Evolutionary conservation across 1,139 yeast genomes (phyloP), one percentile per base, ranked within the genome.

Genomic region (Saccharomyces hybrid): DNA sequence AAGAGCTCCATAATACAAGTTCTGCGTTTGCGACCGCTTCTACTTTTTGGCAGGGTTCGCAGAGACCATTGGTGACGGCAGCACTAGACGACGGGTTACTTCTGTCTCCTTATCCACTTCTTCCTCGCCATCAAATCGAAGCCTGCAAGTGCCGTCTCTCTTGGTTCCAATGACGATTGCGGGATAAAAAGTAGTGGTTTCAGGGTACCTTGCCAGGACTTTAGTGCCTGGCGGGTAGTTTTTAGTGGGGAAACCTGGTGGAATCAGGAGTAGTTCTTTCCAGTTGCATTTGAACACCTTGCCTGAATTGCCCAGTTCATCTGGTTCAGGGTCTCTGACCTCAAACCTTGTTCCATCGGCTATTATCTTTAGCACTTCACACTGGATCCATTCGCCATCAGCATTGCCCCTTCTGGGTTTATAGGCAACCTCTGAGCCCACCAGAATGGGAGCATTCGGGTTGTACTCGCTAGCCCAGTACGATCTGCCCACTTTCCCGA

Each of bases 241-340:
- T 31, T 74, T 73, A 0, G 72, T 70, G 16, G 74, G 75, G 1
- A 68, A 72, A 9, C 62, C 66, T 0, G 83, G 74, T 0, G 97
- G 95, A 26, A 95, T 85, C 47, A 85, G 75, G 34, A 93, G 79
- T 5, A 95, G 72, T 62, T 93, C 98, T 64, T 85, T 84, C 75
- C 87, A 82, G 28, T 80, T 83, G 2, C 97, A 91, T 63, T 84
- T 86, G 72, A 86, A 95, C 0, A 88, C 78, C 64, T 87, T 95
- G 2, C 97, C 97, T 1, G 95, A 88, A 58, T 90, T 88, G 59
- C 88, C 88, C 63, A 84, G 81, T 65, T 93, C 98, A 66, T 95
- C 99, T 0, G 99, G 99, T 68, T 95, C 99, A 0, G 98, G 97
- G 69, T 95, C 99, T 61, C 89, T 81, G 11, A 95, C 91, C 70